Conservation (phyloP, 2,329 filamentous ascomycete genomes). For the Metarhizium album region DNA sequence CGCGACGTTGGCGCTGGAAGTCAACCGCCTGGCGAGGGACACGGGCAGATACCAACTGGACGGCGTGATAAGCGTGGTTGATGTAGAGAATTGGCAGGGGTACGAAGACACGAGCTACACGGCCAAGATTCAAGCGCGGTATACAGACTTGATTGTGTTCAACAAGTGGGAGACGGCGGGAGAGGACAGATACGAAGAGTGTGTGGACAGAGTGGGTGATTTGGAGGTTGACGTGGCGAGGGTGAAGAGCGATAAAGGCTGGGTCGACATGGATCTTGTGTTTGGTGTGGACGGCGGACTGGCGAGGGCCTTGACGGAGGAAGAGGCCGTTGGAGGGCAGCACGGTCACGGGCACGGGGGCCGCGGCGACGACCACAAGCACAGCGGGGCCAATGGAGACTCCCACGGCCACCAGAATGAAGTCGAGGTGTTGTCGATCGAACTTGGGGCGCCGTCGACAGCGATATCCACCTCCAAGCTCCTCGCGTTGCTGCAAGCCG, state of each 20-base stretch:
- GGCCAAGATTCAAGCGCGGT: slow-evolving; percentile 75
- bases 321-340: not conserved
- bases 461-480: slow-evolving; percentile 50
- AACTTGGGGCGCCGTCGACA: slow-evolving; percentile 36
- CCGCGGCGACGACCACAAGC: too few species aligned
- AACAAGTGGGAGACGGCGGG: slow-evolving; percentile 82
- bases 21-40: slow-evolving; percentile 67
- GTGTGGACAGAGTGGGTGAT: slow-evolving; percentile 68
- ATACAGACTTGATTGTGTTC: slow-evolving; percentile 82
- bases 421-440: slow-evolving; percentile 84
- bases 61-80: slow-evolving; percentile 80
- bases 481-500: slow-evolving; percentile 53
- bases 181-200: slow-evolving; percentile 66
- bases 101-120: slow-evolving; percentile 89
- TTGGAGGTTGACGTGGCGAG: slow-evolving; percentile 70
- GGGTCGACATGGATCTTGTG: slow-evolving; percentile 66
- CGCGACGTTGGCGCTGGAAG: slow-evolving; percentile 80
- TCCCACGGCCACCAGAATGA: slow-evolving; percentile 59
- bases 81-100: slow-evolving; percentile 90
- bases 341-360: too few species aligned
- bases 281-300: slow-evolving; percentile 83
- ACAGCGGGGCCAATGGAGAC: slow-evolving; percentile 21
- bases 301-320: slow-evolving; percentile 42
- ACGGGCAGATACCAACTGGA: slow-evolving; percentile 64
- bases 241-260: slow-evolving; percentile 75